Percentiles rank a stretch among this genome's conserved stretches.
Evolutionary conservation across 257 asterid species (phyloP).

Genomic region (Nicotiana benthamiana): DNA sequence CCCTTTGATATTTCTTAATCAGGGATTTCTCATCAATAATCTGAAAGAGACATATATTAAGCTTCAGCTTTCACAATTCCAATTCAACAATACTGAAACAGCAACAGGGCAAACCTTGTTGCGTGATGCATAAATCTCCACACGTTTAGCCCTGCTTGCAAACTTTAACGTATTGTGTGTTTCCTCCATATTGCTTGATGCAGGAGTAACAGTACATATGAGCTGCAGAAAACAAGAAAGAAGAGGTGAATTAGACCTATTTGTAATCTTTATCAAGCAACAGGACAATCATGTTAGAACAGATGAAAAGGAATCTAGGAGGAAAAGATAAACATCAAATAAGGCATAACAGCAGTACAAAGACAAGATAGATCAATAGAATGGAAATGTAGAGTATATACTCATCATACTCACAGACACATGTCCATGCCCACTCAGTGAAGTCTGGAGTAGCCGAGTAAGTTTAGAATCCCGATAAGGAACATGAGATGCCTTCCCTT

Average conservation of each 20-base stretch:
- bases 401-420: slow-evolving; percentile 67
- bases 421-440: slow-evolving; percentile 97
- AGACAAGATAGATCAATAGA: background rate
- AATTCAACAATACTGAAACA: background rate
- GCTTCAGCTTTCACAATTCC: slow-evolving; percentile 6
- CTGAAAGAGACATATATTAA: slow-evolving; percentile 29
- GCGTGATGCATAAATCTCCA: slow-evolving; percentile 87
- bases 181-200: slow-evolving; percentile 96
- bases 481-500: slow-evolving; percentile 93
- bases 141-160: slow-evolving; percentile 98
- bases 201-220: slow-evolving; percentile 96
- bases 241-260: background rate
- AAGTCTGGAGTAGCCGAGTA: slow-evolving; percentile 90
- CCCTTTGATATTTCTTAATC: slow-evolving; percentile 96
- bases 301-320: background rate
- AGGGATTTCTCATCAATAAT: slow-evolving; percentile 95
- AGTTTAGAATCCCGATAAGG: slow-evolving; percentile 98
- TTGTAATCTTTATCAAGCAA: background rate
- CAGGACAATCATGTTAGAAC: background rate
- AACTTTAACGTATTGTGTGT: slow-evolving; percentile 95
- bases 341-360: background rate
- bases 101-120: slow-evolving; percentile 52
- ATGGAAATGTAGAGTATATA: background rate
- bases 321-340: background rate
- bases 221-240: slow-evolving; percentile 47